Evolutionary conservation across 176 grass and related monocot species (phyloP).

Genomic region (Melocanna baccifera): DNA sequence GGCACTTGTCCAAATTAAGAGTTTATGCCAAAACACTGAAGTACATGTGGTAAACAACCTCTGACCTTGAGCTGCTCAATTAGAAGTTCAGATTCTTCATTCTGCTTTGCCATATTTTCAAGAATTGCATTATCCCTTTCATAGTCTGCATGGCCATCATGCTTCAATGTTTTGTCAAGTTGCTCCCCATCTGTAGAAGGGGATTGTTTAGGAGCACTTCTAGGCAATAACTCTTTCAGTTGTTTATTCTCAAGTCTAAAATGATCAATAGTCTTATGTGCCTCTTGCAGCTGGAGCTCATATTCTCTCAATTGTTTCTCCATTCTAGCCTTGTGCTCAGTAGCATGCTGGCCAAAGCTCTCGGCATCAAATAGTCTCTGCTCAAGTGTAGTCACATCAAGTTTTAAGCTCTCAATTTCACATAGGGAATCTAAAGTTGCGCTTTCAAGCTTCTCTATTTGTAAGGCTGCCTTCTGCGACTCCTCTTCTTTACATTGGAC

Average conservation of each 20-base stretch:
- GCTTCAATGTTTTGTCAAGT: slow-evolving; percentile 50
- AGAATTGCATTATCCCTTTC: slow-evolving; percentile 40
- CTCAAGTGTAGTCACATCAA: slow-evolving; percentile 82
- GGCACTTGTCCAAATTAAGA: background rate
- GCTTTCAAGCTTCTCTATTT: slow-evolving; percentile 76
- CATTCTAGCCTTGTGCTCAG: slow-evolving; percentile 34
- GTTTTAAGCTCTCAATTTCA: slow-evolving; percentile 97
- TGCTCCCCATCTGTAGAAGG: slow-evolving; percentile 33
- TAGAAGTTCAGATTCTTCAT: slow-evolving; percentile 67
- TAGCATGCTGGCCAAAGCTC: slow-evolving; percentile 38
- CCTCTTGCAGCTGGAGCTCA: slow-evolving; percentile 44
- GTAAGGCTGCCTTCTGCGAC: slow-evolving; percentile 53
- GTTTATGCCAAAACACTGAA: background rate
- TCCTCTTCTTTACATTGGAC: slow-evolving; percentile 71
- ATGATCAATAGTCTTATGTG: slow-evolving; percentile 42
- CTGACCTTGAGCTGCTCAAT: slow-evolving; percentile 83
- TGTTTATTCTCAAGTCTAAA: slow-evolving; percentile 65
- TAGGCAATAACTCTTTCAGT: slow-evolving; percentile 40
- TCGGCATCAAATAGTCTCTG: slow-evolving; percentile 61
- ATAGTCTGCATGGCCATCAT: slow-evolving; percentile 16
- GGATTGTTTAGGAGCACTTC: slow-evolving; percentile 39
- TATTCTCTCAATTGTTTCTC: slow-evolving; percentile 36
- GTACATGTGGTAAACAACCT: slow-evolving; percentile 21
- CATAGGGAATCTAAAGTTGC: slow-evolving; percentile 81
- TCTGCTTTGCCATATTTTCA: slow-evolving; percentile 55